Evolutionary conservation across 2,329 filamentous ascomycete species (phyloP).

Genomic region (Neonectria neomacrospora): DNA sequence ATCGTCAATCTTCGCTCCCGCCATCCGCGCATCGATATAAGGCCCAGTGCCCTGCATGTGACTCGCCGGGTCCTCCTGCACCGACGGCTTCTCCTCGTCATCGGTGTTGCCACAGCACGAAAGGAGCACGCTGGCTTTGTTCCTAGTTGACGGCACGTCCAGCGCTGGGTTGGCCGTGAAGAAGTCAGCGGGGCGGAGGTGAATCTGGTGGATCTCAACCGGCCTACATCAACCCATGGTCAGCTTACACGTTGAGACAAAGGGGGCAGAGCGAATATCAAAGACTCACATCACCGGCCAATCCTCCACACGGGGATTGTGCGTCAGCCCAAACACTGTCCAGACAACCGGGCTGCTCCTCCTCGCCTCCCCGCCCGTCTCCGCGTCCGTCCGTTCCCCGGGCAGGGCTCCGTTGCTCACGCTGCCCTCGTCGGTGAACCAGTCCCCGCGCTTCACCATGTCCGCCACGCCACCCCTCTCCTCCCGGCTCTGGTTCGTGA

Average conservation of each 20-base stretch:
- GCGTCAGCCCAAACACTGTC: constrained; percentile 61
- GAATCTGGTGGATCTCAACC: constrained; percentile 27
- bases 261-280: neutral
- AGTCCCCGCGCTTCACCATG: constrained; percentile 60
- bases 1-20: constrained; percentile 35
- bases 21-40: constrained; percentile 34
- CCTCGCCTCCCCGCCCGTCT: constrained; percentile 1
- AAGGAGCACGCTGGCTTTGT: constrained; percentile 56
- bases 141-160: constrained; percentile 54
- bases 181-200: constrained; percentile 55
- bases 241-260: neutral
- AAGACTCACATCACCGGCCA: constrained; percentile 62
- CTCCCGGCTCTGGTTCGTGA: constrained; percentile 60
- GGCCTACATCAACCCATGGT: constrained; percentile 10
- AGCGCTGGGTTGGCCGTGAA: constrained; percentile 60
- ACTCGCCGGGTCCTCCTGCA: constrained; percentile 46
- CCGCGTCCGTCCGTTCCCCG: neutral
- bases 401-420: neutral
- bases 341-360: constrained; percentile 54
- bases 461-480: constrained; percentile 59
- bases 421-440: constrained; percentile 52
- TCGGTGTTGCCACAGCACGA: constrained; percentile 45
- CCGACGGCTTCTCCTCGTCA: constrained; percentile 26
- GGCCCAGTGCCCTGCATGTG: constrained; percentile 47
- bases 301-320: constrained; percentile 60